These are phyloP conservation scores for Tulasnella sp. DNA, from an alignment of 768 basidiomycete species.

Conservation along the genomic window DNA sequence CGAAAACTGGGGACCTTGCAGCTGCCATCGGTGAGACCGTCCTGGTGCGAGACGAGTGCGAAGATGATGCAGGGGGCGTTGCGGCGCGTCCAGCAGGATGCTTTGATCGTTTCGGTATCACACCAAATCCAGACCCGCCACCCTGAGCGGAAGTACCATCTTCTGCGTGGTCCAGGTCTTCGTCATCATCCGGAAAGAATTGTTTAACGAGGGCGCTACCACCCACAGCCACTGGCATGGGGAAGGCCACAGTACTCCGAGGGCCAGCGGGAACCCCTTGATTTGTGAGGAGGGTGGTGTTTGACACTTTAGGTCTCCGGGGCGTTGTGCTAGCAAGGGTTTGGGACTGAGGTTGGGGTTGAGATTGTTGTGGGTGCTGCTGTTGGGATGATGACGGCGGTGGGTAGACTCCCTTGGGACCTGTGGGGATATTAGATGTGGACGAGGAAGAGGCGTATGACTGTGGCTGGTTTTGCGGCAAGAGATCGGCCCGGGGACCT, in stretches of 20 bases:
- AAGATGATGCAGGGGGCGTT: neutral
- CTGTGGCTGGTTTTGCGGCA: neutral
- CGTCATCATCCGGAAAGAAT: slow-evolving; percentile 79
- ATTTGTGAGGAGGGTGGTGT: neutral
- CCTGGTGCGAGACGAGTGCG: neutral
- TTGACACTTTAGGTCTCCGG: too few relatives aligned
- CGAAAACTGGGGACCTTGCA: too few relatives aligned
- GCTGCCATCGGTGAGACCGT: too few relatives aligned
- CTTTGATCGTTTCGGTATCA: neutral
- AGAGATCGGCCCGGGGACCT: neutral
- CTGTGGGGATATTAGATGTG: neutral
- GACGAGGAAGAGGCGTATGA: neutral
- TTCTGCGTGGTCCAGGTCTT: slow-evolving; percentile 36
- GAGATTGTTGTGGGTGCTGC: too few relatives aligned
- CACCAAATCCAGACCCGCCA: neutral
- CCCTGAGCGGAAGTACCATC: neutral
- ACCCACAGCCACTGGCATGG: neutral
- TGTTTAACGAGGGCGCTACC: slow-evolving; percentile 38
- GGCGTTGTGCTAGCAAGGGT: too few relatives aligned
- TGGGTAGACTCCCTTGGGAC: slow-evolving; percentile 11
- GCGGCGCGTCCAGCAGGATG: too few relatives aligned
- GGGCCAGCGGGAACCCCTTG: neutral
- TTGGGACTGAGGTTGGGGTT: too few relatives aligned
- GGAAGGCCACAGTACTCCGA: neutral
- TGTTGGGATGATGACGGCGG: neutral